Percentiles rank a stretch among this genome's conserved stretches.
These are phyloP conservation scores for Astrocystis sublimbata DNA, from an alignment of 495 filamentous ascomycete species.

Conservation along the genomic window DNA sequence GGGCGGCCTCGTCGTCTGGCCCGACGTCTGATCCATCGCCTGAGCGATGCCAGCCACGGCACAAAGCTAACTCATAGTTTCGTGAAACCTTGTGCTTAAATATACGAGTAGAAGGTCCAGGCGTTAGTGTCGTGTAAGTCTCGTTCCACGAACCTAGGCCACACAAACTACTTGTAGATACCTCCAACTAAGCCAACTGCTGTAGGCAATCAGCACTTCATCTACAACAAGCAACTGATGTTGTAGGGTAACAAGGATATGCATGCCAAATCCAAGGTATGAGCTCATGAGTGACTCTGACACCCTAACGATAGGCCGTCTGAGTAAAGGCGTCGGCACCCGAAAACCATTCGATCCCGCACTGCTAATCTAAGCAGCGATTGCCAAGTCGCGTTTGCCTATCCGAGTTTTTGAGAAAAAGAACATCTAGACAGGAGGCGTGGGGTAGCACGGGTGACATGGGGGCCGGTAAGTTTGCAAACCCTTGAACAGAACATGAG, in stretches of 20 bases:
- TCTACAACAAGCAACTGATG: neutral
- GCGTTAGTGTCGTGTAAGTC: neutral
- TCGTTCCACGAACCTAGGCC: neutral
- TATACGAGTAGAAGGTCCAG: too few species aligned
- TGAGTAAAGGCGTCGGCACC: neutral
- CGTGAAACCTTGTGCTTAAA: neutral
- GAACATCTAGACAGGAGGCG: neutral
- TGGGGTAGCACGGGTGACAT: neutral
- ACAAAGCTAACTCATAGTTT: neutral
- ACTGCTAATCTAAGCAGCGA: neutral
- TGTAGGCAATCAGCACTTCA: neutral
- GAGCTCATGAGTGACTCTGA: constrained; percentile 4
- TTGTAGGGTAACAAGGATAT: neutral
- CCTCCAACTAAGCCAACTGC: constrained; percentile 2
- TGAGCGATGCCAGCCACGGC: neutral
- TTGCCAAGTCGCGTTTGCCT: neutral
- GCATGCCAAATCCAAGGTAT: neutral
- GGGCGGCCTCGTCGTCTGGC: too few species aligned
- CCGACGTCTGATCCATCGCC: neutral
- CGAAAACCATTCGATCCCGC: neutral
- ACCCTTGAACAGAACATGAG: neutral
- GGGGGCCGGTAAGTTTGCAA: neutral
- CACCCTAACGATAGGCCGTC: neutral
- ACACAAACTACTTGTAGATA: neutral
- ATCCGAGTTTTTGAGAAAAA: neutral